Percentiles rank a stretch among this genome's conserved stretches.
These are phyloP conservation scores for Filobasidium uniguttulatum DNA, from an alignment of 1,284 basidiomycete genomes.

Conservation along the genomic window DNA sequence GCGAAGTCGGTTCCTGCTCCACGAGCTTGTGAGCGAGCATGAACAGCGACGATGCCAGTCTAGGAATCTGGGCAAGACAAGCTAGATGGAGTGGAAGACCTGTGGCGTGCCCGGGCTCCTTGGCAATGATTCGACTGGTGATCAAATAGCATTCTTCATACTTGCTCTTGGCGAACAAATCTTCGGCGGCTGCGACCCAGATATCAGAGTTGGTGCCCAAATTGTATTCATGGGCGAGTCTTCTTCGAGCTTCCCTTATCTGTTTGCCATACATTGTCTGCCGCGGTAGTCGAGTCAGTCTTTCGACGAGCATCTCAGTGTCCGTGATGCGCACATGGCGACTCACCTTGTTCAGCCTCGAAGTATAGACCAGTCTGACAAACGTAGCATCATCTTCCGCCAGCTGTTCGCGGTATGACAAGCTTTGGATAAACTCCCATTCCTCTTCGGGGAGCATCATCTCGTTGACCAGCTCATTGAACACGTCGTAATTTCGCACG, in stretches of 20 bases:
- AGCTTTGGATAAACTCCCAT: slow-evolving; percentile 83
- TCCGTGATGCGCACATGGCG: too few species aligned
- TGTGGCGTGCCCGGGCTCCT: slow-evolving; percentile 65
- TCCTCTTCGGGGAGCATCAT: slow-evolving; percentile 92
- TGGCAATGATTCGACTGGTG: slow-evolving; percentile 66
- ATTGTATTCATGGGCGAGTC: slow-evolving; percentile 61
- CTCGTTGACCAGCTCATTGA: slow-evolving; percentile 75
- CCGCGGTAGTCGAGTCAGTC: slow-evolving; percentile 2
- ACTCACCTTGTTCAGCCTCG: slow-evolving; percentile 64
- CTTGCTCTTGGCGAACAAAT: slow-evolving; percentile 70
- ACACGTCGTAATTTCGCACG: slow-evolving; percentile 95
- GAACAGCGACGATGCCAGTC: slow-evolving; percentile 83
- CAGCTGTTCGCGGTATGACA: slow-evolving; percentile 65
- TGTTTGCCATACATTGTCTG: slow-evolving; percentile 65
- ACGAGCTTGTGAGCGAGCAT: slow-evolving; percentile 92
- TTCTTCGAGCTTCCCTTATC: slow-evolving; percentile 58
- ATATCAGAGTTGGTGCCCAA: slow-evolving; percentile 84
- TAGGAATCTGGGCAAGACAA: slow-evolving; percentile 88
- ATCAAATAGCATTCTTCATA: slow-evolving; percentile 89
- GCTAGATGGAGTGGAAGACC: slow-evolving; percentile 88
- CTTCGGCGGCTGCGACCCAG: slow-evolving; percentile 79
- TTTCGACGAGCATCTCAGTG: too few species aligned
- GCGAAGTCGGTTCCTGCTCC: slow-evolving; percentile 77
- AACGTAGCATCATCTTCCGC: slow-evolving; percentile 73
- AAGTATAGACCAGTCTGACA: slow-evolving; percentile 79